Evolutionary conservation across 768 basidiomycete genomes (phyloP), one percentile per base, ranked within the genome.

Genomic region (Boletus barrowsii): DNA sequence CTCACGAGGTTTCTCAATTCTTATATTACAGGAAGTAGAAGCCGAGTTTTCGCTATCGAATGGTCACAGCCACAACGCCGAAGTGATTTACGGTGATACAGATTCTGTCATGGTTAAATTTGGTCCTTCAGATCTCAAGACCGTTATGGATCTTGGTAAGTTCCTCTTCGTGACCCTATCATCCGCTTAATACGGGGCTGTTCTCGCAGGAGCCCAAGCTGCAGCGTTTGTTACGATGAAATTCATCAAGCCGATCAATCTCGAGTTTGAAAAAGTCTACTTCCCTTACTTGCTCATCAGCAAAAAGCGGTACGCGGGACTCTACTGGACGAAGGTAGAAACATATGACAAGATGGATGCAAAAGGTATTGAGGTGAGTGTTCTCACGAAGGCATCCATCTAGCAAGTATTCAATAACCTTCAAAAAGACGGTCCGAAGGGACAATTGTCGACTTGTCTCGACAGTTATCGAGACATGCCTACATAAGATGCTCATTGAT

Each of bases 291-390:
- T 99, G 50, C 85, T 99, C 46, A 99, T 99, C 73, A 98, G 78
- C 79, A 99, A 99, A 75, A 99, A 99, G 74, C 86, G 97, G 42
- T 99, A 99, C 71, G 97, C 97, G 3, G 97, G 97, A 7, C 73
- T 98, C 53, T 98, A 99, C 68, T 99, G 97, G 97, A 98, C 97
- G 2, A 86, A 83, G 59, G 76, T 87, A 13, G 95, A 98, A 40
- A 97, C 93, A 67, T 96, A 90, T 62, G 97, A 99, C 72, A 98
- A 98, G 75, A 98, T 98, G 97, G 97, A 99, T 62, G 89, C 96
- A 2, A 99, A 99, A 75, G 97, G 97, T 66, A 98, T 99, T 54
- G 97, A 99, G 83, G 95, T 93, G 51, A 3, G 82, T 64, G 32
- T 35, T 10, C 11, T 9, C 32, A 20, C 10, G 33, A 26, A 50